These are phyloP conservation scores for Ceratocystis diversiconidia DNA, from an alignment of 2,329 filamentous ascomycete species.

Conservation along the genomic window DNA sequence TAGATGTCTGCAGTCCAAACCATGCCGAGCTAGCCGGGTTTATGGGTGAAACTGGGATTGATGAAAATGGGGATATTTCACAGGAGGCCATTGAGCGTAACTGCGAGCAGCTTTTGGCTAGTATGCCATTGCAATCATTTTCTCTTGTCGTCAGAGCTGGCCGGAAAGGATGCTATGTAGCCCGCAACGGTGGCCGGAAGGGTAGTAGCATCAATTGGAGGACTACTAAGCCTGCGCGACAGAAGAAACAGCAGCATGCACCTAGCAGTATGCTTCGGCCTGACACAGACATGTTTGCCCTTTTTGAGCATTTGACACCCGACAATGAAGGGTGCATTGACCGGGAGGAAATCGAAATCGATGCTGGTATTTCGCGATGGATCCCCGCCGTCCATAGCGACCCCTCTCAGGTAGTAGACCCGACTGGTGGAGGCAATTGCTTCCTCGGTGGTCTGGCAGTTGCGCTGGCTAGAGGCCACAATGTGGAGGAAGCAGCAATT, in stretches of 20 bases:
- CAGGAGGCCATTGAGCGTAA: conserved; percentile 39
- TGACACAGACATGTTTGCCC: conserved; percentile 48
- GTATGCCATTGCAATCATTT: conserved; percentile 50
- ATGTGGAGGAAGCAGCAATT: conserved; percentile 54
- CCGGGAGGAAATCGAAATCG: conserved; percentile 44
- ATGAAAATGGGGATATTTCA: conserved; percentile 41
- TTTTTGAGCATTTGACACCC: conserved; percentile 45
- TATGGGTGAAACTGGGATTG: conserved; percentile 50
- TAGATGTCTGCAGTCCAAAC: conserved; percentile 63
- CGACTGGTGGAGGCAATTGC: conserved; percentile 85
- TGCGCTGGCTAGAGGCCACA: conserved; percentile 43
- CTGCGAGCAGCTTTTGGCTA: conserved; percentile 48
- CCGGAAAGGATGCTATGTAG: conserved; percentile 55
- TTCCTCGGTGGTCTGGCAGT: conserved; percentile 55
- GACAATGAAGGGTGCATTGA: conserved; percentile 39
- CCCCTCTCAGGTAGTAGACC: conserved; percentile 56
- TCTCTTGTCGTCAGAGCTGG: conserved; percentile 57
- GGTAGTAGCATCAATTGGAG: conserved; percentile 24
- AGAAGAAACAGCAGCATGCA: not conserved
- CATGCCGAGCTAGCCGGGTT: conserved; percentile 77
- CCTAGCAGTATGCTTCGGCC: conserved; percentile 36
- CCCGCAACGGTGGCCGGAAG: conserved; percentile 41
- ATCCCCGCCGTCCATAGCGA: conserved; percentile 59
- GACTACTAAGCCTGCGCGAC: conserved; percentile 25
- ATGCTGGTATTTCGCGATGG: conserved; percentile 56